Conservation (phyloP, 495 filamentous ascomycete genomes). For the Lasiosphaeria hispida region DNA sequence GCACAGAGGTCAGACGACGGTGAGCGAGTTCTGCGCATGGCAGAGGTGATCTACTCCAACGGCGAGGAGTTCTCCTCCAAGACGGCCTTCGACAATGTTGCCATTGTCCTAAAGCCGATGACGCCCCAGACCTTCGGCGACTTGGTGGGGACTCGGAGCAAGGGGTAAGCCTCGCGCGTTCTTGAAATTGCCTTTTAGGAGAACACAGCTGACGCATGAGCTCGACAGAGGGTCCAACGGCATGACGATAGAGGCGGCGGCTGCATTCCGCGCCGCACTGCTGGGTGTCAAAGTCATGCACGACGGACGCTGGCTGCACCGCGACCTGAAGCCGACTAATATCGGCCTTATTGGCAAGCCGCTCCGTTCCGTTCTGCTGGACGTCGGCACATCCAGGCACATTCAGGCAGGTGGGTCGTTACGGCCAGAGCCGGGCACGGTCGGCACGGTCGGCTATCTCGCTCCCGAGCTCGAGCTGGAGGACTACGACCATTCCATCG, state of each 20-base stretch:
- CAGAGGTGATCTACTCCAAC: constrained; percentile 5
- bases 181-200: constrained; percentile 5
- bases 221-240: constrained; percentile 5
- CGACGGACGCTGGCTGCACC: constrained; percentile 1
- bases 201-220: constrained; percentile 5
- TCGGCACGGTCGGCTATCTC: constrained; percentile 20
- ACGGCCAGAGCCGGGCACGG: constrained; percentile 12
- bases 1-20: constrained; percentile 6
- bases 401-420: constrained; percentile 10
- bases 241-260: constrained; percentile 5
- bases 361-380: constrained; percentile 14
- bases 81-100: constrained; percentile 7
- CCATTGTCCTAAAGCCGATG: background rate
- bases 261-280: constrained; percentile 1
- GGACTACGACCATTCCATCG: constrained; percentile 18
- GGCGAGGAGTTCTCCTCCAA: background rate
- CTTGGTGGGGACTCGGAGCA: constrained; percentile 6
- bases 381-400: constrained; percentile 13
- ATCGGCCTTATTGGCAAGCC: constrained; percentile 15
- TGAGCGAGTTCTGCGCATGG: constrained; percentile 1
- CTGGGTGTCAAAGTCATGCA: constrained; percentile 6
- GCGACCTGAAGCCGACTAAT: constrained; percentile 13
- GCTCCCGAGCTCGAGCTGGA: constrained; percentile 21
- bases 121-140: constrained; percentile 6
- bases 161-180: constrained; percentile 5